Base-by-base conservation (phyloP, 129 eudicot species). In the Erigeron canadensis region DNA sequence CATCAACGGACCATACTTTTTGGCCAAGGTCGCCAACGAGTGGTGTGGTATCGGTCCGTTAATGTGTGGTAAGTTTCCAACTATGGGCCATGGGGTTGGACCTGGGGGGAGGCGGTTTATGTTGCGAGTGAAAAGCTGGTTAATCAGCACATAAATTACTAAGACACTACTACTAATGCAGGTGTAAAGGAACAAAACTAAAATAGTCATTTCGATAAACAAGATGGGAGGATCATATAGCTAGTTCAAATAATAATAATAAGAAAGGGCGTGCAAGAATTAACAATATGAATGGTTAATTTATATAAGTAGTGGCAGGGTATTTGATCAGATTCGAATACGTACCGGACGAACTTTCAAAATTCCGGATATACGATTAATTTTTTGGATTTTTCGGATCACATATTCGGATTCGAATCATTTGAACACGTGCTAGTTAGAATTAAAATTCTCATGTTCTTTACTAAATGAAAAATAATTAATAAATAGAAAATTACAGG, bases 21-120 rank as follows among this genome's bases (percentile, higher is more conserved):
- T 67, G 5, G 98, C 98, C 84, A 94, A 34, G 46, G 80, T 84
- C 1, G 95, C 98, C 2, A 87, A 15, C 40, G 89, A 50, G 17
- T 89, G 95, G 83, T 94, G 98, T 0, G 98, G 98, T 70, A 56
- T 80, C 57, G 86, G 21, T n/a, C n/a, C n/a, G 51, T 95, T 96
- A 15, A 94, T 76, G 60, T 94, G 95, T 2, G 93, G 95, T 15
- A 94, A 72, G 89, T 94, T 94, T 10, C 98, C 98, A 40, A 87
- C 43, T 8, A 94, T 46, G 13, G 98, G 98, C 98, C 96, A 94
- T 77, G 98, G 97, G 45, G 71, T 80, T 1, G 98, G 98, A 7
- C 98, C 97, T 5, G 98, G 97, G 0, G 97, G 98, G 5, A 89
- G 86, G 19, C 43, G 82, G 67, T 66, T 19, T 43, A 62, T 59